Evolutionary conservation across 352 stramenopile genomes (phyloP).

Genomic region (Phytopythium montanum): DNA sequence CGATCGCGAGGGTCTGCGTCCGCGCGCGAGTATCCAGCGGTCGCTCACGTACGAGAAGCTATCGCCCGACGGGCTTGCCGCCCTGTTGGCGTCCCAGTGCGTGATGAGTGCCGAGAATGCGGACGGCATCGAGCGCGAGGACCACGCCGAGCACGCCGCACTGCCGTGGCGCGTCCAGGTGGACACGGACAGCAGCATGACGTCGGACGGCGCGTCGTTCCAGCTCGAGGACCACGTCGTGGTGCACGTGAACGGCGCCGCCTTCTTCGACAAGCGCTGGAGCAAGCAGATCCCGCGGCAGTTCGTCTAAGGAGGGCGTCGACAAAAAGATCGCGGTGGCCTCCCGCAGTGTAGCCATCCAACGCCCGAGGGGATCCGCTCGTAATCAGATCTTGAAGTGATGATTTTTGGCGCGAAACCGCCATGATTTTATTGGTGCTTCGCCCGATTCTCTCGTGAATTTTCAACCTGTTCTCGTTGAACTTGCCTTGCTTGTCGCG

Average conservation of each 20-base stretch:
- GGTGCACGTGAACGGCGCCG: slow-evolving; percentile 25
- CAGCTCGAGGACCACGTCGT: slow-evolving; percentile 31
- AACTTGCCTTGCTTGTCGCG: not conserved
- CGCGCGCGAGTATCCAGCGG: slow-evolving; percentile 29
- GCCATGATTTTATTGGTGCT: not conserved
- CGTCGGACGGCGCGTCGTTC: slow-evolving; percentile 27
- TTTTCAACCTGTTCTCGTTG: not conserved
- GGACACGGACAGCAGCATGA: slow-evolving; percentile 43
- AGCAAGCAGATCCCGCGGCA: slow-evolving; percentile 29
- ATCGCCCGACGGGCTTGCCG: slow-evolving; percentile 5
- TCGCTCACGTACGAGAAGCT: slow-evolving; percentile 43
- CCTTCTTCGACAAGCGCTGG: slow-evolving; percentile 42
- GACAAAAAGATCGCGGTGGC: not conserved
- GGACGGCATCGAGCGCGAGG: slow-evolving; percentile 15
- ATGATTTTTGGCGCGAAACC: not conserved
- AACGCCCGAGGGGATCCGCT: not conserved
- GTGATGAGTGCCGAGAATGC: slow-evolving; percentile 15
- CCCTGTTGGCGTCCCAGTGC: slow-evolving; percentile 1
- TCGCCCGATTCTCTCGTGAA: not conserved
- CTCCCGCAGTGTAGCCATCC: not conserved
- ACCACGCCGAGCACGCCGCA: slow-evolving; percentile 25
- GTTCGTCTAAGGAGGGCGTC: slow-evolving; percentile 26
- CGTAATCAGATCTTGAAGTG: not conserved
- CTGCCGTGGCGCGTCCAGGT: slow-evolving; percentile 34
- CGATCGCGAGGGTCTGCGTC: slow-evolving; percentile 26